Percentiles rank a stretch among this genome's conserved stretches.
phyloP scores from a whole-genome alignment of 768 basidiomycete genomes.

The Coprinellus aureogranulatus region DNA sequence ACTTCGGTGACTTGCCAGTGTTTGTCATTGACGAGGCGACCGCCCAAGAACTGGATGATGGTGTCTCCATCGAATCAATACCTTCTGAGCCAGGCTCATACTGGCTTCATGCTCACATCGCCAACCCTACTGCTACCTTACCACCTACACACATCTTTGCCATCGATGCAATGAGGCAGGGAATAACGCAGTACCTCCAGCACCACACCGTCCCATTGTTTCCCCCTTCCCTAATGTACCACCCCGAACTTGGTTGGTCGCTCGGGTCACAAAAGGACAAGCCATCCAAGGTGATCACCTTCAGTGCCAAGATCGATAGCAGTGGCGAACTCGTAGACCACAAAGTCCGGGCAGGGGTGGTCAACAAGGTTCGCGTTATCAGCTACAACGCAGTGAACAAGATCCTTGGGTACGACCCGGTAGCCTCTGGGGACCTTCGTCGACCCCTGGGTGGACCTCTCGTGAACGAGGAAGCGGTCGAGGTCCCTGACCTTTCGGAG shows the following conservation, averaged over 20 bases:
- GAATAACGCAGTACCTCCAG: conserved; percentile 59
- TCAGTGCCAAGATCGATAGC: conserved; percentile 69
- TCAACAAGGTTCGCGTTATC: conserved; percentile 63
- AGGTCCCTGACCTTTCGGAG: not conserved
- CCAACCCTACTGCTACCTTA: conserved; percentile 83
- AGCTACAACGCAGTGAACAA: conserved; percentile 70
- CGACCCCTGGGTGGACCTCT: conserved; percentile 47
- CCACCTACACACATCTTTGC: conserved; percentile 68
- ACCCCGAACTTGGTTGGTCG: conserved; percentile 39
- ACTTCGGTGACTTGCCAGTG: conserved; percentile 78
- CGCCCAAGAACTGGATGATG: conserved; percentile 92
- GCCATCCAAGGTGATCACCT: conserved; percentile 65
- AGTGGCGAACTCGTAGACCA: conserved; percentile 68
- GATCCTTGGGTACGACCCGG: conserved; percentile 32
- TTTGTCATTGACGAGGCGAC: conserved; percentile 81
- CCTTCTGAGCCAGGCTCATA: conserved; percentile 51
- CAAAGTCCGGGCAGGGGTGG: conserved; percentile 65
- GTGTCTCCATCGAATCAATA: conserved; percentile 76
- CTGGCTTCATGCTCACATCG: conserved; percentile 92
- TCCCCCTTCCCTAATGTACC: conserved; percentile 54
- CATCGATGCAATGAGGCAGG: conserved; percentile 50
- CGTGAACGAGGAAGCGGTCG: not conserved
- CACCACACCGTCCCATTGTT: conserved; percentile 71
- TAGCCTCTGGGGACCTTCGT: not conserved
- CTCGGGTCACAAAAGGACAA: conserved; percentile 35